phyloP scores from a whole-genome alignment of 129 eudicot genomes.

The Cynara cardunculus region DNA sequence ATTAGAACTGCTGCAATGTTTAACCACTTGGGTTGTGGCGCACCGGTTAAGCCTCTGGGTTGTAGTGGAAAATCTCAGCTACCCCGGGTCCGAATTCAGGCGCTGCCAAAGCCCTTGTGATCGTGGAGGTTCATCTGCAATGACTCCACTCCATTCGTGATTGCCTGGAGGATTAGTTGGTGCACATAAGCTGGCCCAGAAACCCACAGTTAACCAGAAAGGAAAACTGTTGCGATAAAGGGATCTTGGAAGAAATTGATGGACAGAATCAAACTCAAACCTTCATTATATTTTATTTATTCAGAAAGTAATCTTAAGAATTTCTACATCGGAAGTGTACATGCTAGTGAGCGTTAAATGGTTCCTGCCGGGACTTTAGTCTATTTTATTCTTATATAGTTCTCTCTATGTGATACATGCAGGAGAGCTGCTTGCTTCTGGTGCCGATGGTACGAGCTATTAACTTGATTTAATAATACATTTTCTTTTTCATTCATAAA shows the following conservation, averaged over 20 bases:
- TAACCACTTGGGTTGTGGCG: too few relatives aligned
- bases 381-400: slow-evolving; percentile 3
- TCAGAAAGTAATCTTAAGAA: neutral
- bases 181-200: too few relatives aligned
- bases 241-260: neutral
- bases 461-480: neutral
- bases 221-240: neutral
- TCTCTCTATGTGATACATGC: slow-evolving; percentile 28
- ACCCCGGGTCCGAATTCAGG: too few relatives aligned
- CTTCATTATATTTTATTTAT: neutral
- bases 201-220: too few relatives aligned
- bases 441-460: slow-evolving; percentile 81
- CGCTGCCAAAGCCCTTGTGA: too few relatives aligned
- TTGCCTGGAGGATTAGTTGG: too few relatives aligned
- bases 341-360: neutral
- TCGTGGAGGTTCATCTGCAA: too few relatives aligned
- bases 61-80: too few relatives aligned
- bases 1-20: neutral
- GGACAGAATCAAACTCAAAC: neutral
- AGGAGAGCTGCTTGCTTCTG: slow-evolving; percentile 96
- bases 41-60: too few relatives aligned
- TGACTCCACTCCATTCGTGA: too few relatives aligned
- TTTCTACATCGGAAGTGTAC: neutral
- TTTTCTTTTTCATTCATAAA: neutral
- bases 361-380: neutral